Evolutionary conservation across 2,329 filamentous ascomycete genomes (phyloP).

Genomic region (Onygenales sp.): DNA sequence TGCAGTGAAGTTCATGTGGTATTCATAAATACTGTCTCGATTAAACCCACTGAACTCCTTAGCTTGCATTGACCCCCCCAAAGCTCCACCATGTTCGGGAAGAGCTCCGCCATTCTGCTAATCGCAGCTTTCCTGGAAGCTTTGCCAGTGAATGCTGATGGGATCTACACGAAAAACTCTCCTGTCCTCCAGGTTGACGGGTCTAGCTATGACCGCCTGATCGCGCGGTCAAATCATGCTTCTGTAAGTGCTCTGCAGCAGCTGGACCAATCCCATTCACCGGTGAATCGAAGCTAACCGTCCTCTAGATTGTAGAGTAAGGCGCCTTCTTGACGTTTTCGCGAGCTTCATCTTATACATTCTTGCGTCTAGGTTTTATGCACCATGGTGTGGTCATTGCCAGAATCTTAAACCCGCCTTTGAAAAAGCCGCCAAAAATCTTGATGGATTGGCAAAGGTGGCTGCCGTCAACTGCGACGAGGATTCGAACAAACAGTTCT

Average conservation of each 20-base stretch:
- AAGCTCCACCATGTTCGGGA: slow-evolving; percentile 20
- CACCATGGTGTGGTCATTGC: slow-evolving; percentile 96
- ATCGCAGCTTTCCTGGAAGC: slow-evolving; percentile 55
- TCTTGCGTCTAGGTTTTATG: slow-evolving; percentile 66
- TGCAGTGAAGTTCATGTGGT: not conserved
- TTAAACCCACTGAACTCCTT: not conserved
- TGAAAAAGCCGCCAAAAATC: slow-evolving; percentile 82
- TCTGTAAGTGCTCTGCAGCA: slow-evolving; percentile 52
- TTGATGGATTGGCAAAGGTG: slow-evolving; percentile 88
- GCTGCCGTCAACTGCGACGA: slow-evolving; percentile 94
- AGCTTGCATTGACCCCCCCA: not conserved
- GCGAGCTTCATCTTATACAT: not conserved
- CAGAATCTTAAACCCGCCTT: slow-evolving; percentile 91
- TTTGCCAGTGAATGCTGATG: slow-evolving; percentile 52
- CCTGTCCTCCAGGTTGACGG: slow-evolving; percentile 74
- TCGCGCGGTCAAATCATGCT: slow-evolving; percentile 83
- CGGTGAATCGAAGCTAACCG: slow-evolving; percentile 12
- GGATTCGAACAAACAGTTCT: slow-evolving; percentile 81
- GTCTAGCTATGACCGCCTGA: slow-evolving; percentile 70
- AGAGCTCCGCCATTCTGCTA: slow-evolving; percentile 39
- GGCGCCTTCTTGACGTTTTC: slow-evolving; percentile 11
- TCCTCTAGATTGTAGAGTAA: slow-evolving; percentile 44
- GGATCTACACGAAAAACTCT: slow-evolving; percentile 77
- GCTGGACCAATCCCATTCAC: not conserved
- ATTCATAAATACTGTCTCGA: not conserved